Evolutionary conservation across 768 basidiomycete genomes (phyloP), one percentile per base, ranked within the genome.

Genomic region (Asterophora lycoperdoides): DNA sequence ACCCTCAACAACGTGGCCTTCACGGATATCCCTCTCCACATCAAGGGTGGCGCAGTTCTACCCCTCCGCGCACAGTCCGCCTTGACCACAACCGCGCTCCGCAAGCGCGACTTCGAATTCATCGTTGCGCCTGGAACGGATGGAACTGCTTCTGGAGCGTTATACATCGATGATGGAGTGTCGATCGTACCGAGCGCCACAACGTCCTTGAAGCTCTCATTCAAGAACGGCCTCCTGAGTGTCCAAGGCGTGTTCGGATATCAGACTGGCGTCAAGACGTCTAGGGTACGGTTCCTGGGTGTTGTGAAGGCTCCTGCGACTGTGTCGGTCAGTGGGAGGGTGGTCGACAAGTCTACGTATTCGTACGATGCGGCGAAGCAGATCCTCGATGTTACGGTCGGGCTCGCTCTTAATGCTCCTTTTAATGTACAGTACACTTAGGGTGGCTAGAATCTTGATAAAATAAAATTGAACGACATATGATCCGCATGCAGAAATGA

Each of bases 111-210:
- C 56, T 86, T 85, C 49, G 77, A 84, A 61, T 63, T 86, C 45
- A 68, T 85, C 34, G 77, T 86, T 28, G 85, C 83, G 0, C 81
- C 81, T 1, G 71, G 71, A 9, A 50, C 55, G n/a, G 61, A 71
- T n/a, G 82, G 80, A 11, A 63, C 55, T 0, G 84, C 85, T 0
- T 53, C 56, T 5, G 84, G 84, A 1, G 37, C 57, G 33, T 67
- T 86, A 33, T 84, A 86, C 60, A 54, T 83, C 30, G 85, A 86
- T 57, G 84, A 86, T 51, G 84, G 85, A 10, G 78, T 77, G 37
- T 80, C 78, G 6, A 62, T 77, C 40, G 52, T 44, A 3, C 71
- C 62, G 19, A n/a, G 59, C 15, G 35, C 55, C 1, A 58, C 60
- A 40, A 76, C 75, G 19, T 33, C 56, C 8, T 58, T 74, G 32